Evolutionary conservation across 352 stramenopile species (phyloP), one percentile per base, ranked within the genome.

Genomic region (Globisporangium iwayamae): DNA sequence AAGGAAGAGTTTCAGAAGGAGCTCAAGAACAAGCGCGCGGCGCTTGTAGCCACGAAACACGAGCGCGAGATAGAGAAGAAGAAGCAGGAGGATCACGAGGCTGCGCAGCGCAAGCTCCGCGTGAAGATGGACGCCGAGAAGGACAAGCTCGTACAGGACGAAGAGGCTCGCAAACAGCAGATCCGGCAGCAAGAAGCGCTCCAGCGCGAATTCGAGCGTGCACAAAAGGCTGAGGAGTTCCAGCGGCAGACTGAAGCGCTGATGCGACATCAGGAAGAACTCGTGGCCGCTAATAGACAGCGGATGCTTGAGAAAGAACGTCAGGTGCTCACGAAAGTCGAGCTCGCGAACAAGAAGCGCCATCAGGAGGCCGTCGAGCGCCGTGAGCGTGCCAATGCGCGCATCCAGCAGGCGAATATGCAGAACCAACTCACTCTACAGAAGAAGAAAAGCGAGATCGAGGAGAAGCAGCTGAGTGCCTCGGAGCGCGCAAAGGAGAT

Each of bases 161-260:
- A 89, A 53, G 74, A 78, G 11, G 62, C 74, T 6, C 68, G 75
- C 41, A 72, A 78, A 34, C 57, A 67, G 14, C 67, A 73, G 1
- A 22, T 77, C 11, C 76, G 76, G 1, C 70, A 83, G 22, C 18
- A 76, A 4, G 81, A 89, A 54, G 74, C 74, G 18, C 38, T 68
- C 4, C 69, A 89, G 36, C 70, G 75, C 4, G 85, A 93, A 28
- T 43, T 75, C 2, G 82, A 91, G 64, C 74, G 80, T 43, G 78
- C 74, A 14, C 59, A 78, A 34, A 91, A 90, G 64, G 78, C 85
- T 14, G 85, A 93, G n/a, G 79, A 84, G 30, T 91, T 89, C 66
- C 67, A 73, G 25, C 64, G 64, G 32, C 79, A 93, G 28, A 91
- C 85, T 0, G 79, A 90, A 22, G 69, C 71, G 18, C 48, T 93